phyloP scores from a whole-genome alignment of 352 stramenopile genomes.

The Bremia lactucae region DNA sequence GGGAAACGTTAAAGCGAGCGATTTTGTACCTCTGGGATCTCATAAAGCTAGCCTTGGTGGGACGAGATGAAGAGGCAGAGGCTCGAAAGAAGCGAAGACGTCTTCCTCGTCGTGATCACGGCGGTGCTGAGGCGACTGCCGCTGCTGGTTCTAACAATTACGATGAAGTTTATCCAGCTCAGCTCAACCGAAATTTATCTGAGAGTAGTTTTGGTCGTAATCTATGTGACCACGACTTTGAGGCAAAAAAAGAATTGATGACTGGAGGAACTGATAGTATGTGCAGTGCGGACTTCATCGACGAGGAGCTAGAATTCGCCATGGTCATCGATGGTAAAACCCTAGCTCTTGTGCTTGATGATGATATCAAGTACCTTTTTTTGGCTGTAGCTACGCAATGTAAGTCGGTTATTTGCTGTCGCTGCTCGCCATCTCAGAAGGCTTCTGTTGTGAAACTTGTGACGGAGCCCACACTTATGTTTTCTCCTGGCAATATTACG shows the following conservation, averaged over 20 bases:
- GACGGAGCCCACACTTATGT: constrained; percentile 81
- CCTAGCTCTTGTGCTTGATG: constrained; percentile 65
- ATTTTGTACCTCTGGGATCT: constrained; percentile 58
- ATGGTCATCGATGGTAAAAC: constrained; percentile 88
- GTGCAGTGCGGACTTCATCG: constrained; percentile 42
- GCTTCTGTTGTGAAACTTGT: constrained; percentile 79
- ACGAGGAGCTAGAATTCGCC: constrained; percentile 78
- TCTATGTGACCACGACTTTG: constrained; percentile 53
- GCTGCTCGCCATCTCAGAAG: constrained; percentile 79
- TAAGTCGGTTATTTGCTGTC: constrained; percentile 85
- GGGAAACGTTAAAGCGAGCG: constrained; percentile 62
- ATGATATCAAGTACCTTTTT: constrained; percentile 87
- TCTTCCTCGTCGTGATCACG: constrained; percentile 39
- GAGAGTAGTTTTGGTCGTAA: constrained; percentile 45
- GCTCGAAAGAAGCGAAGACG: constrained; percentile 58
- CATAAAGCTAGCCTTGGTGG: constrained; percentile 55
- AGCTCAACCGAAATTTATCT: constrained; percentile 40
- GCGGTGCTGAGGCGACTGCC: constrained; percentile 20
- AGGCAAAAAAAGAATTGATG: constrained; percentile 42
- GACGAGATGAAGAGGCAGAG: constrained; percentile 60
- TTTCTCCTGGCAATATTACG: constrained; percentile 81
- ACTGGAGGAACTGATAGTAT: constrained; percentile 18
- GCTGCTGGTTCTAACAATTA: constrained; percentile 35
- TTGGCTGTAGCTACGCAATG: constrained; percentile 80
- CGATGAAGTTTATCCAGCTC: constrained; percentile 59